Evolutionary conservation across 257 asterid species (phyloP).

Genomic region (Phtheirospermum japonicum): DNA sequence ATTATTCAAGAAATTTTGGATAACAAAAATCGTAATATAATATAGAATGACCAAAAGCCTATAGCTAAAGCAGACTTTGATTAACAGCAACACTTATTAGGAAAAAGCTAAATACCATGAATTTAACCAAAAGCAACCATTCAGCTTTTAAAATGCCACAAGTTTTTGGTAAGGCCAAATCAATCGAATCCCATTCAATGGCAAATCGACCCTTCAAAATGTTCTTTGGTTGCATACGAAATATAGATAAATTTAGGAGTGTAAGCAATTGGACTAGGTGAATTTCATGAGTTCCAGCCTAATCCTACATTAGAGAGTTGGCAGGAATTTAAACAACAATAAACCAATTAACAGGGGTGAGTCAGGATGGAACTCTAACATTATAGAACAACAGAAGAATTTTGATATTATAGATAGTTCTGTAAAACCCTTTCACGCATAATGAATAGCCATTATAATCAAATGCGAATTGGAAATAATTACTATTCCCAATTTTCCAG

Average conservation of each 20-base stretch:
- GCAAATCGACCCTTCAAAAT: conserved; percentile 4
- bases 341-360: background rate
- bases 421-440: too few relatives aligned
- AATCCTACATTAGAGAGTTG: background rate
- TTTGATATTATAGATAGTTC: background rate
- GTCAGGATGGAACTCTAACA: background rate
- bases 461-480: too few relatives aligned
- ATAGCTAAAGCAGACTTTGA: conserved; percentile 11
- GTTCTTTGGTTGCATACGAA: background rate
- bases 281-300: background rate
- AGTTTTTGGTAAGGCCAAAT: conserved; percentile 9
- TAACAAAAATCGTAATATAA: conserved; percentile 12
- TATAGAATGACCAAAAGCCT: conserved; percentile 21
- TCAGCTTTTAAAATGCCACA: conserved; percentile 11
- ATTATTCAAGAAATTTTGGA: conserved; percentile 20
- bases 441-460: too few relatives aligned
- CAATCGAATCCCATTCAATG: background rate
- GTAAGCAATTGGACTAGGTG: conserved; percentile 11
- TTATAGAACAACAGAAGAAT: background rate
- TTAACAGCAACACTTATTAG: background rate
- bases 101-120: conserved; percentile 6
- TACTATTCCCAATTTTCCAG: too few relatives aligned
- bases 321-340: conserved; percentile 1
- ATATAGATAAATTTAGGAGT: background rate
- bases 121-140: background rate